Base-by-base conservation (phyloP, 2,329 filamentous ascomycete species). In the Hypoxylon sp. region DNA sequence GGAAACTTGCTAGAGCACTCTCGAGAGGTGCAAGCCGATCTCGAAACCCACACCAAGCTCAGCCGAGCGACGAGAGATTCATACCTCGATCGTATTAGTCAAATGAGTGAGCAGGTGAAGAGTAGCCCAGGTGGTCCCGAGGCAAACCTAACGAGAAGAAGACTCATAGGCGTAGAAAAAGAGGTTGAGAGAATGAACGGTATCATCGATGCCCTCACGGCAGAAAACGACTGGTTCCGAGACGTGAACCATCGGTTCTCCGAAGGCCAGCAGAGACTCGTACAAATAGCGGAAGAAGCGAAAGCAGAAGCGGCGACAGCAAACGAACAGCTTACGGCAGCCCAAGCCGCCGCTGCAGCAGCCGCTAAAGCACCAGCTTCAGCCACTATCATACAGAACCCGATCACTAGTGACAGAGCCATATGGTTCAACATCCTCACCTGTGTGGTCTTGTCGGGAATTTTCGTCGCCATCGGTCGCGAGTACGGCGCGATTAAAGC, bases 381-480 rank as follows among this genome's bases (percentile, higher is more conserved):
- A 31, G 26, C 29, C 10, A 10, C 31, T 8, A 10, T 3, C 13
- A 6, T 19, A 33, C 13, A 6, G 14, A 5, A 10, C 24, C 17
- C 11, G n/a, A 9, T 19, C 5, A 2, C n/a, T n/a, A 1, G 1
- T 10, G 33, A 24, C 3, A 35, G 8, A 19, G 1, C 13, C 19
- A 2, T 50, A 1, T 22, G 2, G 6, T 9, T 35, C 39, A 55
- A 72, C 44, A 1, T 55, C 1, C 0, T 46, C 1, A 1, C 58
- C 22, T 57, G 72, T 29, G 0, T 59, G 14, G 19, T 67, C 33
- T 57, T 76, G 61, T 0, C 71, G 1, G n/a, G 11, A 1, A 50
- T 63, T n/a, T 47, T 47, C 5, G 44, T 76, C 17, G 66, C 73
- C 17, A 53, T 69, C 55, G 67, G 59, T 14, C 63, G 70, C 11